Base-by-base conservation (phyloP, 352 stramenopile species). In the Globisporangium radiosum region DNA sequence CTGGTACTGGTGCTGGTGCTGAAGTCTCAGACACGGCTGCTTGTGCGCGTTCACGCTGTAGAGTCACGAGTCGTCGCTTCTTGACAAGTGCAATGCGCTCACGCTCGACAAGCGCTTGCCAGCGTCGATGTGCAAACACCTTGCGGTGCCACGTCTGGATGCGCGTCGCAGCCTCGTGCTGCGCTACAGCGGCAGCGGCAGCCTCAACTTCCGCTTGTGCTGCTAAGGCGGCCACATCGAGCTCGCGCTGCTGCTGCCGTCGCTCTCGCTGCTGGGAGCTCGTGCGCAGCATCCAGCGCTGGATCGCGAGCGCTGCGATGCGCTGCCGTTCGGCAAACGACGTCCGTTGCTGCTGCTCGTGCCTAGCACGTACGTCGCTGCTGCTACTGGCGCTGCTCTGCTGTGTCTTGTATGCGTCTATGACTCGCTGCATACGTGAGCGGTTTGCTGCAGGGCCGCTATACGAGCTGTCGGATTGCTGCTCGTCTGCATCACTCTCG, bases 281-380 rank as follows among this genome's bases (percentile, higher is more conserved):
- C 8, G 62, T 59, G 9, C 68, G 71, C 36, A 70, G 39, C n/a
- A 74, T 63, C 73, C 75, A 85, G 3, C 66, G 56, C 38, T 81
- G 76, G 47, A 85, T 85, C 7, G 62, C 68, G 36, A 66, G 58
- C 13, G 58, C 43, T 53, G 60, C 54, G 60, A 53, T 45, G 36
- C 68, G 36, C 48, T 60, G 2, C 42, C 45, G 47, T 68, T 70
- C 58, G 59, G 48, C 7, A 36, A 50, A 51, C 43, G 62, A 33
- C 52, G 58, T 15, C 39, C 63, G 48, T 4, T 68, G 57, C 38
- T 52, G 59, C 10, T 59, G 49, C 7, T 14, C 54, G 37, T 63
- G 67, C 58, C 25, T 33, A 33, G 25, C 25, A 33, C 25, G 25
- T 33, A 33, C 25, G 25, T 44, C 61, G 25, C 19, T 65, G 52